phyloP scores from a whole-genome alignment of 495 filamentous ascomycete genomes.

The Aspergillus biplanus region DNA sequence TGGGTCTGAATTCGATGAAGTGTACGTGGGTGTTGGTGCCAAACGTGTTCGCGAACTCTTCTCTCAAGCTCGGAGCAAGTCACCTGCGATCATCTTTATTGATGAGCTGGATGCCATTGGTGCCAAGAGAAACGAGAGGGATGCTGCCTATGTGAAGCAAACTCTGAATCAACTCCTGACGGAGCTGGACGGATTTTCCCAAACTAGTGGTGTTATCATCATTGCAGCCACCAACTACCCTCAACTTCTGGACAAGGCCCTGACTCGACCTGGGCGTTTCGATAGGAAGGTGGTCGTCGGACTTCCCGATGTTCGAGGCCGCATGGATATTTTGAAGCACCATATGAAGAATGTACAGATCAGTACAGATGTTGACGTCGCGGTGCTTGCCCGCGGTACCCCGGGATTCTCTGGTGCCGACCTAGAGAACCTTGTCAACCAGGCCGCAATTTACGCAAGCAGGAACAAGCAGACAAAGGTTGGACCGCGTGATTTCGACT shows the following conservation, averaged over 20 bases:
- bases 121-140: conserved; percentile 87
- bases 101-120: conserved; percentile 97
- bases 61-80: conserved; percentile 78
- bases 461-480: conserved; percentile 76
- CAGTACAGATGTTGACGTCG: conserved; percentile 76
- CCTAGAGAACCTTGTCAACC: conserved; percentile 94
- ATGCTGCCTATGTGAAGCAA: conserved; percentile 95
- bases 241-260: conserved; percentile 87
- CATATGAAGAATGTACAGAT: conserved; percentile 87
- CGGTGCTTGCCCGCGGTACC: conserved; percentile 80
- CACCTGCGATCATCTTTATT: conserved; percentile 97
- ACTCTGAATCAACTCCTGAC: conserved; percentile 96
- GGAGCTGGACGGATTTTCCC: conserved; percentile 97
- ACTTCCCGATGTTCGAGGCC: conserved; percentile 94
- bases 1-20: conserved; percentile 96
- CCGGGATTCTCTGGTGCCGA: conserved; percentile 94
- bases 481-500: conserved; percentile 81
- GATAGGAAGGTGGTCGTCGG: conserved; percentile 86
- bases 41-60: conserved; percentile 99
- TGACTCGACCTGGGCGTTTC: conserved; percentile 93
- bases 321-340: conserved; percentile 87
- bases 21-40: conserved; percentile 96
- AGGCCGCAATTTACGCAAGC: conserved; percentile 89
- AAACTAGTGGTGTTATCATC: conserved; percentile 91
- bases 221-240: conserved; percentile 96